Percentiles rank a stretch among this genome's conserved stretches.
Conservation (phyloP, 768 basidiomycete species). For the Rhizopogon salebrosus region DNA sequence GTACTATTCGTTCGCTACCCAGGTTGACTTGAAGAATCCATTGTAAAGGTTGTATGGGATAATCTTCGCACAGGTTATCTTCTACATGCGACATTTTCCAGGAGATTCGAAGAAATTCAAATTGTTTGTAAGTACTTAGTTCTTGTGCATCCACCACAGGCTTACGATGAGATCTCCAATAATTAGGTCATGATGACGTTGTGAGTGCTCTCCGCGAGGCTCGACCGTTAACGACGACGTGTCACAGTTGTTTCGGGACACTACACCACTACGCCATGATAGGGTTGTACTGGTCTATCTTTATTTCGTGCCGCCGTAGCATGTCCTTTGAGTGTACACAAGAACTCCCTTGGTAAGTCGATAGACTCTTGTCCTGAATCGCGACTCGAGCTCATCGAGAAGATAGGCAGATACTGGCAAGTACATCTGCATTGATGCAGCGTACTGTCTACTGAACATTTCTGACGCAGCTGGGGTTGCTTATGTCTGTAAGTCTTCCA, state of each 20-base stretch:
- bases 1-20: not conserved
- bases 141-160: no score
- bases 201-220: not conserved
- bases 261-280: not conserved
- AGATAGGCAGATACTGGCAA: not conserved
- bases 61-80: constrained; percentile 12
- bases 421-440: not conserved
- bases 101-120: constrained; percentile 9
- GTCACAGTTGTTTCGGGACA: not conserved
- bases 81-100: constrained; percentile 15
- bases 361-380: not conserved
- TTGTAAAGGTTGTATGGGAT: constrained; percentile 14
- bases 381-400: not conserved
- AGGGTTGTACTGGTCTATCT: not conserved
- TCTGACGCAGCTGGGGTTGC: not conserved
- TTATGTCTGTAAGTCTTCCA: not conserved
- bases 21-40: not conserved
- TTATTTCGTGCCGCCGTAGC: not conserved
- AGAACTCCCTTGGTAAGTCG: not conserved
- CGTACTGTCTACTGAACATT: not conserved
- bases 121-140: constrained; percentile 8
- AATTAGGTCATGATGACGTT: not conserved
- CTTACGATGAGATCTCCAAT: not conserved
- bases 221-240: not conserved
- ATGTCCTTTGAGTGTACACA: not conserved